These are phyloP conservation scores for Nakazawaea wickerhamii DNA, from an alignment of 805 yeast genomes.

Conservation along the genomic window DNA sequence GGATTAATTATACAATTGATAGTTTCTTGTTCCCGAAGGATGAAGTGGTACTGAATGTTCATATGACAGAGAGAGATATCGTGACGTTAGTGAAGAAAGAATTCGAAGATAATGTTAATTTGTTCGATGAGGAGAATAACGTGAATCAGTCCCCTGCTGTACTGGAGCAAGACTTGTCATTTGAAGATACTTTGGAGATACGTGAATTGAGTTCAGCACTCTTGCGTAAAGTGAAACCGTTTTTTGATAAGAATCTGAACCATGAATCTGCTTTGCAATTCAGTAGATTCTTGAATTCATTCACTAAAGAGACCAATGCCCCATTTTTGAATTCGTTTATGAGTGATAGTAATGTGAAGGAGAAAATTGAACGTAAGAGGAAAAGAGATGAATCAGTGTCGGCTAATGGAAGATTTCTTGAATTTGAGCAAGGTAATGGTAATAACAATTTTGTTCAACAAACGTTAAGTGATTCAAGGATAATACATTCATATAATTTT, in stretches of 20 bases:
- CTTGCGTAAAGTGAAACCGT: slow-evolving; percentile 7
- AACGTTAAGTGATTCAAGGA: neutral
- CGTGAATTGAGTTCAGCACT: slow-evolving; percentile 1
- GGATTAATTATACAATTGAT: slow-evolving; percentile 20
- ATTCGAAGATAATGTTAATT: slow-evolving; percentile 2
- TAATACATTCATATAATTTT: slow-evolving; percentile 1
- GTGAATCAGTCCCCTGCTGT: no score
- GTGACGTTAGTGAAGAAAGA: slow-evolving; percentile 22
- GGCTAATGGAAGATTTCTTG: neutral
- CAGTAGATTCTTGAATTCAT: slow-evolving; percentile 7
- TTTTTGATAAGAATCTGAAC: slow-evolving; percentile 4
- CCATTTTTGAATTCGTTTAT: slow-evolving; percentile 3
- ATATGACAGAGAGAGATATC: slow-evolving; percentile 30
- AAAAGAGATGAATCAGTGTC: slow-evolving; percentile 9
- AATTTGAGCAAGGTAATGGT: neutral
- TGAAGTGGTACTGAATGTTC: slow-evolving; percentile 28
- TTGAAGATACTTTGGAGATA: slow-evolving; percentile 7
- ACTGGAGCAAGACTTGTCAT: no score
- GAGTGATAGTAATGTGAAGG: slow-evolving; percentile 8
- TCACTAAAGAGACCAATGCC: slow-evolving; percentile 6
- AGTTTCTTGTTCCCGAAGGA: slow-evolving; percentile 31
- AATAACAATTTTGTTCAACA: neutral
- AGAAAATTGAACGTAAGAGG: slow-evolving; percentile 11
- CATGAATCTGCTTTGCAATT: slow-evolving; percentile 6
- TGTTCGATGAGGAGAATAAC: slow-evolving; percentile 2